phyloP scores from a whole-genome alignment of 371 early-diverging fungal genomes.

The Syncephalis plumigaleata region DNA sequence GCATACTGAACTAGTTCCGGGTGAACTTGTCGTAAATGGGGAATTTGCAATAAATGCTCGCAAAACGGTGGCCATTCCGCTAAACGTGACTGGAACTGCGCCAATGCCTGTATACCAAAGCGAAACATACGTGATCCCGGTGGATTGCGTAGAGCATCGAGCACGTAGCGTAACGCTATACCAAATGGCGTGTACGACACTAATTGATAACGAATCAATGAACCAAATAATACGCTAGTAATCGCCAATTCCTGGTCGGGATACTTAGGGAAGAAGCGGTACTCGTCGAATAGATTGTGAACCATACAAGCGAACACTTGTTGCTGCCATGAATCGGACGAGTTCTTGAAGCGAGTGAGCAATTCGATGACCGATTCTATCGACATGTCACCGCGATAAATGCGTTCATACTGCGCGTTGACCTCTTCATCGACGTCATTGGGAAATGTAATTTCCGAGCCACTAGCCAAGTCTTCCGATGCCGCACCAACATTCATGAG shows the following conservation, averaged over 20 bases:
- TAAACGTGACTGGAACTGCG: slow-evolving; percentile 63
- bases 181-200: slow-evolving; percentile 55
- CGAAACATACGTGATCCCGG: slow-evolving; percentile 66
- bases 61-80: slow-evolving; percentile 86
- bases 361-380: slow-evolving; percentile 57
- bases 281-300: slow-evolving; percentile 83
- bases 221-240: slow-evolving; percentile 78
- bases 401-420: slow-evolving; percentile 51
- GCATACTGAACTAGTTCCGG: slow-evolving; percentile 49
- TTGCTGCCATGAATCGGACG: slow-evolving; percentile 43
- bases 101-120: slow-evolving; percentile 78
- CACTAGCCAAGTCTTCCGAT: slow-evolving; percentile 9
- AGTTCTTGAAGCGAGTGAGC: slow-evolving; percentile 48
- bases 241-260: slow-evolving; percentile 83
- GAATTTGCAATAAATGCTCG: slow-evolving; percentile 55
- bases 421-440: slow-evolving; percentile 64
- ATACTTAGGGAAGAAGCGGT: slow-evolving; percentile 81
- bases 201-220: slow-evolving; percentile 68
- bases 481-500: slow-evolving; percentile 21
- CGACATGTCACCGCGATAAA: slow-evolving; percentile 57
- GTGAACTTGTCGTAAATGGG: slow-evolving; percentile 50
- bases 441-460: slow-evolving; percentile 15
- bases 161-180: slow-evolving; percentile 62
- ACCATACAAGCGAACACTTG: slow-evolving; percentile 70
- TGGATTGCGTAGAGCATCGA: slow-evolving; percentile 68